phyloP scores from a whole-genome alignment of 2,329 filamentous ascomycete species.

The Lachnellula arida region DNA sequence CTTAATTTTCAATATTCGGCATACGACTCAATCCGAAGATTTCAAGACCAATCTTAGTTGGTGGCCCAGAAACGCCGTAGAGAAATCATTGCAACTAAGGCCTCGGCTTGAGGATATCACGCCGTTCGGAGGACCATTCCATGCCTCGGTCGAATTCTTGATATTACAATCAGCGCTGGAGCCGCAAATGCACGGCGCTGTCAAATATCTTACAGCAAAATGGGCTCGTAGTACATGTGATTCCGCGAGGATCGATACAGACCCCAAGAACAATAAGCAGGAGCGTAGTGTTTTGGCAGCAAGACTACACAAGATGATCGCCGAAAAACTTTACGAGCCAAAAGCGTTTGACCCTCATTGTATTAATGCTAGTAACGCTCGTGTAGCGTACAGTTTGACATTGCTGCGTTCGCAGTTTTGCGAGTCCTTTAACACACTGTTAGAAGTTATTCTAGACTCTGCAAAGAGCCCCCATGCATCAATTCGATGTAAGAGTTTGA shows the following conservation, averaged over 20 bases:
- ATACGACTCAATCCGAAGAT: conserved; percentile 62
- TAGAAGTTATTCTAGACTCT: conserved; percentile 74
- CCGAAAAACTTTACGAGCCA: conserved; percentile 67
- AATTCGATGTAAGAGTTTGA: conserved; percentile 85
- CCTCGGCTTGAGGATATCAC: conserved; percentile 42
- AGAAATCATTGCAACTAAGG: no score
- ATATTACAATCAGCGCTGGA: conserved; percentile 63
- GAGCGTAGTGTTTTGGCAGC: conserved; percentile 53
- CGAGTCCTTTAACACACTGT: conserved; percentile 71
- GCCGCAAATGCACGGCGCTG: conserved; percentile 71
- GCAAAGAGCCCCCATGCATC: conserved; percentile 90
- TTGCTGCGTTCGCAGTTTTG: conserved; percentile 82
- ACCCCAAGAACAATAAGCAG: conserved; percentile 46
- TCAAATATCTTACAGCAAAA: conserved; percentile 69
- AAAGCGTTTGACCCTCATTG: conserved; percentile 61
- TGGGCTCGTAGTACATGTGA: conserved; percentile 65
- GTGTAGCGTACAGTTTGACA: conserved; percentile 74
- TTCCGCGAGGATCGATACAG: conserved; percentile 53
- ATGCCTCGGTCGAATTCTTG: conserved; percentile 73
- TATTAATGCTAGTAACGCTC: conserved; percentile 64
- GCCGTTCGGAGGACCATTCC: conserved; percentile 65
- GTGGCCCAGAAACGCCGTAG: conserved; percentile 45
- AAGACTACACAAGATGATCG: conserved; percentile 69
- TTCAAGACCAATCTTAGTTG: conserved; percentile 46
- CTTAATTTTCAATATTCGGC: conserved; percentile 67